Percentiles rank a stretch among this genome's conserved stretches.
Conservation (phyloP, 345 rosid genomes). For the Eucalyptus viminalis region DNA sequence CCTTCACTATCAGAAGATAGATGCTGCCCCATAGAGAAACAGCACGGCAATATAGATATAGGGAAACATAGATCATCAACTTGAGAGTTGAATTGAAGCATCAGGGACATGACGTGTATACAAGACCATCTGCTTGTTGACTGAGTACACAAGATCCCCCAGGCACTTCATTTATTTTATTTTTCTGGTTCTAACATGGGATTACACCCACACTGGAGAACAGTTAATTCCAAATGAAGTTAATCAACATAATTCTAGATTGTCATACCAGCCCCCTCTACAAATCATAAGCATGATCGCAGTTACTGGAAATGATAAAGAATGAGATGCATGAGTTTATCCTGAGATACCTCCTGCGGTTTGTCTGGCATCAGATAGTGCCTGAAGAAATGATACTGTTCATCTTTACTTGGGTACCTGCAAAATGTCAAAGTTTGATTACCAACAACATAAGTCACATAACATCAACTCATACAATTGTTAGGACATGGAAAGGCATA, state of each 20-base stretch:
- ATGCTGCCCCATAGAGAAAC: background rate
- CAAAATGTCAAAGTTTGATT: slow-evolving; percentile 6
- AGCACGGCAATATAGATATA: background rate
- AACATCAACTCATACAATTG: background rate
- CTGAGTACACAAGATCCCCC: background rate
- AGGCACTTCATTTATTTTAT: background rate
- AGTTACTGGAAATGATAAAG: background rate
- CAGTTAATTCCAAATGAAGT: background rate
- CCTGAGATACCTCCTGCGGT: slow-evolving; percentile 41
- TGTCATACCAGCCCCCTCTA: background rate
- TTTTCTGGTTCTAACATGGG: background rate
- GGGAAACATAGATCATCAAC: background rate
- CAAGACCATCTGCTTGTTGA: background rate
- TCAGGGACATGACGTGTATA: background rate
- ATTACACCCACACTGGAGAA: background rate
- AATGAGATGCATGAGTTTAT: background rate
- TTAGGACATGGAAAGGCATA: background rate
- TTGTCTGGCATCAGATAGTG: slow-evolving; percentile 70
- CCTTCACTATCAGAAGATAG: background rate
- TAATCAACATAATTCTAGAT: background rate
- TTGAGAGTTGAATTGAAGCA: background rate
- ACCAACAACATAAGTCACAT: background rate
- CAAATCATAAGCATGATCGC: background rate
- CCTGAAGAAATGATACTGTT: slow-evolving; percentile 76
- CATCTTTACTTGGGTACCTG: slow-evolving; percentile 76